Conservation (phyloP, 1,284 basidiomycete species). For the Phylloboletellus chloephorus region DNA sequence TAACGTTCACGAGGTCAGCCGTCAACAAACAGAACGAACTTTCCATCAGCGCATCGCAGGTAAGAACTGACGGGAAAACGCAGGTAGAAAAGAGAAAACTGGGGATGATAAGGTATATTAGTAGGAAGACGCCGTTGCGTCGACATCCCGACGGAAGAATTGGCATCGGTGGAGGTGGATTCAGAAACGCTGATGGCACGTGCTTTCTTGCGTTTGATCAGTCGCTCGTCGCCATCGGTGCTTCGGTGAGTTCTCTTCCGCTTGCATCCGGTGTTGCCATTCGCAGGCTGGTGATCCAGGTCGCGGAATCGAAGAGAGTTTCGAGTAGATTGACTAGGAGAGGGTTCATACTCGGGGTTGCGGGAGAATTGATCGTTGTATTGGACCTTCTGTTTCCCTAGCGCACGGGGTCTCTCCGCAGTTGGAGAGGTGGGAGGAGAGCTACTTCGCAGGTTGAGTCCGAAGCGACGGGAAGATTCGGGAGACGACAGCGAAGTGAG, state of each 20-base stretch:
- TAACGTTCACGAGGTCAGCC: not conserved
- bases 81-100: constrained; percentile 57
- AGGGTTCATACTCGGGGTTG: not conserved
- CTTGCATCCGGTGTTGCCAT: constrained; percentile 13
- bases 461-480: constrained; percentile 5
- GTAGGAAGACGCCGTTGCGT: constrained; percentile 44
- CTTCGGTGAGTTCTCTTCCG: constrained; percentile 14
- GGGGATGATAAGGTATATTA: constrained; percentile 39
- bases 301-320: constrained; percentile 2
- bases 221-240: constrained; percentile 11
- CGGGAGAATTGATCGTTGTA: not conserved
- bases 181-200: not conserved
- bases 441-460: constrained; percentile 4
- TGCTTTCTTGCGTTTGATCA: constrained; percentile 14
- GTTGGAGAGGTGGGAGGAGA: constrained; percentile 23
- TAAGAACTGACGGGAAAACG: constrained; percentile 60
- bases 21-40: constrained; percentile 22
- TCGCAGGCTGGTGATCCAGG: constrained; percentile 19
- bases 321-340: constrained; percentile 3
- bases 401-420: not conserved
- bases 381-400: not conserved
- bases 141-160: constrained; percentile 1
- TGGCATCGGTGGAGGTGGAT: not conserved
- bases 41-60: constrained; percentile 32
- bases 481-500: constrained; percentile 30